These are phyloP conservation scores for Eucalyptus decipiens DNA, from an alignment of 345 rosid species.

Conservation along the genomic window DNA sequence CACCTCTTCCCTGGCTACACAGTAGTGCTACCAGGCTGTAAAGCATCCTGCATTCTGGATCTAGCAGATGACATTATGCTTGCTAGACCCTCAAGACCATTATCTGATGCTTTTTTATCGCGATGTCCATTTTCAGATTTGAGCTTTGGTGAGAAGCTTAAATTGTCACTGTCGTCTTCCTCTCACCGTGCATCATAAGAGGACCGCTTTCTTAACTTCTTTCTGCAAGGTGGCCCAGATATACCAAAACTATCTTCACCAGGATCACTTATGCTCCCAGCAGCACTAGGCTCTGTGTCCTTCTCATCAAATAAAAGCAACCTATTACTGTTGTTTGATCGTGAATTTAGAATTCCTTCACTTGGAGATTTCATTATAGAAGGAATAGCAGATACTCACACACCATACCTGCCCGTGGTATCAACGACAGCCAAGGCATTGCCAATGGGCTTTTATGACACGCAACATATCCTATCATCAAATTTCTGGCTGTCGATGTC, in stretches of 20 bases:
- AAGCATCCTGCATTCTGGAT: no score
- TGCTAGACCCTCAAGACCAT: neutral
- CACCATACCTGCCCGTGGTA: slow-evolving; percentile 63
- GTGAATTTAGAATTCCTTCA: slow-evolving; percentile 49
- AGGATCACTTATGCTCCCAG: slow-evolving; percentile 53
- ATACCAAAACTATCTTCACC: slow-evolving; percentile 45
- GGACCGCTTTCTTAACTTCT: slow-evolving; percentile 46
- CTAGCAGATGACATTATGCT: no score
- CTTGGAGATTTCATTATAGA: slow-evolving; percentile 82
- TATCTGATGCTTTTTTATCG: slow-evolving; percentile 12
- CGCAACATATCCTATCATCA: slow-evolving; percentile 55
- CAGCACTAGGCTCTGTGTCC: slow-evolving; percentile 31
- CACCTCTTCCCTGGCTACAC: no score
- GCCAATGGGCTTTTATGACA: slow-evolving; percentile 84
- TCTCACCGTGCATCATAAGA: slow-evolving; percentile 22
- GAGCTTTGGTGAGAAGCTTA: slow-evolving; percentile 19
- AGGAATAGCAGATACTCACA: slow-evolving; percentile 81
- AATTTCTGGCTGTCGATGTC: slow-evolving; percentile 76
- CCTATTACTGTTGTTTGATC: slow-evolving; percentile 52
- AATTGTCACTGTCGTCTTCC: slow-evolving; percentile 28
- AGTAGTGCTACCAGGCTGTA: no score
- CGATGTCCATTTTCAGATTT: slow-evolving; percentile 20
- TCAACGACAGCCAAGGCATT: slow-evolving; percentile 79
- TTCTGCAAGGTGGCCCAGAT: slow-evolving; percentile 42
- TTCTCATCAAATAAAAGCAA: slow-evolving; percentile 49